Percentiles rank a stretch among this genome's conserved stretches.
These are phyloP conservation scores for Lipomyces chichibuensis DNA, from an alignment of 805 yeast species.

Conservation along the genomic window DNA sequence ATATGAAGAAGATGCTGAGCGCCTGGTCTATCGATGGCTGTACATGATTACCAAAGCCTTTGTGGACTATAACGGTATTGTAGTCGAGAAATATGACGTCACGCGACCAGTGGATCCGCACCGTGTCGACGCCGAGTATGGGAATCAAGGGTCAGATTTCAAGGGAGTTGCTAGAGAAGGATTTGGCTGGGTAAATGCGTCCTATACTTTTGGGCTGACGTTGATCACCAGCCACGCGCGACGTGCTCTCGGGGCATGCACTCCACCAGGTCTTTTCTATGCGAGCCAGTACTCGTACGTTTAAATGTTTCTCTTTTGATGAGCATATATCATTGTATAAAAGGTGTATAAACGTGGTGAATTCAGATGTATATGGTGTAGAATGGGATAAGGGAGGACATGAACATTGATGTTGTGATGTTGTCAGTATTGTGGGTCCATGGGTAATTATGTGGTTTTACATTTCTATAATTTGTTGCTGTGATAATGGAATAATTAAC, in stretches of 20 bases:
- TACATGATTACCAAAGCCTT: conserved; percentile 84
- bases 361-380: neutral
- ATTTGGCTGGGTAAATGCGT: conserved; percentile 97
- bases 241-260: conserved; percentile 77
- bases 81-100: conserved; percentile 93
- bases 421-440: neutral
- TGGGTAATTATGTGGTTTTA: neutral
- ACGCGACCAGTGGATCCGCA: conserved; percentile 83
- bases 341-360: neutral
- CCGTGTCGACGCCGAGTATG: conserved; percentile 92
- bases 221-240: conserved; percentile 66
- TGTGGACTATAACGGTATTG: conserved; percentile 91
- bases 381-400: neutral
- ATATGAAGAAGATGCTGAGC: conserved; percentile 60
- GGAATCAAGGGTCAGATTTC: conserved; percentile 92
- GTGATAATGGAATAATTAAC: neutral
- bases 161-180: conserved; percentile 95
- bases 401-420: neutral
- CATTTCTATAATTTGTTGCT: neutral
- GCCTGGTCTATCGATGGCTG: conserved; percentile 88
- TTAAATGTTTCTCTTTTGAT: neutral
- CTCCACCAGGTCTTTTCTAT: conserved; percentile 67
- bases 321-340: neutral
- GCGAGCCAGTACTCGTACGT: conserved; percentile 22
- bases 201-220: conserved; percentile 72